Conservation (phyloP, 2,329 filamentous ascomycete genomes). For the Byssoonygena ceratinophila region DNA sequence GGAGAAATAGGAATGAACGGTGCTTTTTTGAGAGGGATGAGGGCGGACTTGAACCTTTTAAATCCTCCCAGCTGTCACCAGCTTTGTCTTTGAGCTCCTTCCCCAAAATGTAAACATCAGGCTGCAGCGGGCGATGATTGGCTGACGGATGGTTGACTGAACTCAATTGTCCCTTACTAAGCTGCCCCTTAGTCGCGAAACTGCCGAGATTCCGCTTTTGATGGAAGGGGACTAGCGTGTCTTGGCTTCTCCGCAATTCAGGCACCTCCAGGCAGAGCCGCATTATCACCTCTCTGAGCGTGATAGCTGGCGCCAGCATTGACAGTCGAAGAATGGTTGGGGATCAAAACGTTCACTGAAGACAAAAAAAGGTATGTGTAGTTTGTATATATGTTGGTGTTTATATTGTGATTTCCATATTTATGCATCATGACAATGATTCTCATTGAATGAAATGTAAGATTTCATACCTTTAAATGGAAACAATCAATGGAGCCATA, state of each 20-base stretch:
- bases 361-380: not conserved
- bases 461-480: no score
- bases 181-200: not conserved
- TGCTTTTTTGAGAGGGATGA: not conserved
- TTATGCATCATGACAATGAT: no score
- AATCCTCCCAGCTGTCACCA: not conserved
- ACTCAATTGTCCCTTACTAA: not conserved
- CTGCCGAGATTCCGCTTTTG: not conserved
- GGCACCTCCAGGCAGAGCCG: slow-evolving; percentile 4
- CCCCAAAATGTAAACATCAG: not conserved
- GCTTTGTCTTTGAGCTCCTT: not conserved
- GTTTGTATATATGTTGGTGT: no score
- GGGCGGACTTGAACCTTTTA: not conserved
- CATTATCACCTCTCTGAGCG: not conserved
- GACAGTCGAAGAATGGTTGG: not conserved
- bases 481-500: no score
- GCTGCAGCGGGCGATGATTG: slow-evolving; percentile 8
- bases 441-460: no score
- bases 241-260: not conserved
- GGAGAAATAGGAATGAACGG: not conserved
- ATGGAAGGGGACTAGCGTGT: not conserved
- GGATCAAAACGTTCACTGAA: not conserved
- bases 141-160: not conserved
- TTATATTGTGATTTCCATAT: no score
- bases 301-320: no score